Base-by-base conservation (phyloP, 139 green algal genomes). In the Chlorella sp. region DNA sequence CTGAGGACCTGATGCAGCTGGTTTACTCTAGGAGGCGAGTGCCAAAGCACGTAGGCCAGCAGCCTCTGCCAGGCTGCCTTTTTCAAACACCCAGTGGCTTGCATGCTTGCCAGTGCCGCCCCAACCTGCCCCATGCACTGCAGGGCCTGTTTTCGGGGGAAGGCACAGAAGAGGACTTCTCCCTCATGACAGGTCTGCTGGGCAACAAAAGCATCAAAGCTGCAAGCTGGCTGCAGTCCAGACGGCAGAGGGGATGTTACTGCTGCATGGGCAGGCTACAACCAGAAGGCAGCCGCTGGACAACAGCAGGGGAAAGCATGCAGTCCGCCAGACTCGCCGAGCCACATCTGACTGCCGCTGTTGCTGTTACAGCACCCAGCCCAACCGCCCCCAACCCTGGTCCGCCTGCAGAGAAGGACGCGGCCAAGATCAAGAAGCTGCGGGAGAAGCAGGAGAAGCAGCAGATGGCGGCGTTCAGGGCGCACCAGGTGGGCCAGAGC, bases 361-460 rank as follows among this genome's bases (percentile, higher is more conserved):
- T 38, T 68, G 32, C 46, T 81, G 48, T 51, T 46, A 6, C 28
- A 1, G n/a, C n/a, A n/a, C n/a, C n/a, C n/a, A n/a, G n/a, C n/a
- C n/a, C n/a, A n/a, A n/a, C n/a, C n/a, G n/a, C n/a, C n/a, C 30
- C 24, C 69, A 6, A 9, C 38, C 54, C 8, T 38, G 73, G 34
- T 32, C 34, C 51, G 72, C 54, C 83, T 56, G 60, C 69, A 48
- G 86, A 91, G 32, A 94, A 94, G 83, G 94, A 97, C 68, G 79
- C 81, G 4, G 78, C 68, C 0, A 96, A 97, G 82, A 89, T 97
- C 36, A 87, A 93, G 20, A 95, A 90, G 87, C 85, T 88, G 44
- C 65, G 86, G 13, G 84, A 89, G 38, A 94, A 91, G 81, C 87
- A 93, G 80, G 88, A 95, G 86, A 82, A 77, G 34, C 73, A 80